Evolutionary conservation across 441 rosid genomes (phyloP).

Genomic region (Eruca vesicaria): DNA sequence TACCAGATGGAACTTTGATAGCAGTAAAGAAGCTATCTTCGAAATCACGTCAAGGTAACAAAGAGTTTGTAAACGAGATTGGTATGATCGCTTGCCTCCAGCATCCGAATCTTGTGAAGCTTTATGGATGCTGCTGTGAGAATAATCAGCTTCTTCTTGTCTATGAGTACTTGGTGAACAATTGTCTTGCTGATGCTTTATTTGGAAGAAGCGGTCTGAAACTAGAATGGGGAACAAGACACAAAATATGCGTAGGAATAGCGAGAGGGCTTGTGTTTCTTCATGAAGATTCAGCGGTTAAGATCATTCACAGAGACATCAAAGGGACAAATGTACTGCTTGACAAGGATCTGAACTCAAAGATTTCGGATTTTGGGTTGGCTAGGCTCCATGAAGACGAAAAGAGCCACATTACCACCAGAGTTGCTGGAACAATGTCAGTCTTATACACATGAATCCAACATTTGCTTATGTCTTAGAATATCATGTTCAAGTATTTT

Average conservation of each 20-base stretch:
- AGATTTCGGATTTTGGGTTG: constrained; percentile 54
- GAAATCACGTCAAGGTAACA: constrained; percentile 32
- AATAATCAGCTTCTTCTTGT: neutral
- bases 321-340: constrained; percentile 49
- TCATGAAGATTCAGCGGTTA: constrained; percentile 50
- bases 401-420: constrained; percentile 51
- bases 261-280: constrained; percentile 53
- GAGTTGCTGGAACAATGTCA: constrained; percentile 48
- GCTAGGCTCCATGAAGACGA: constrained; percentile 53
- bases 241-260: constrained; percentile 41
- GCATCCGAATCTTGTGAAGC: constrained; percentile 52
- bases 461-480: neutral
- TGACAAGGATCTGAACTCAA: constrained; percentile 39
- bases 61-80: constrained; percentile 32
- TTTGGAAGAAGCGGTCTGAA: constrained; percentile 19
- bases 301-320: constrained; percentile 55
- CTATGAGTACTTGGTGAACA: constrained; percentile 33
- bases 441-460: constrained; percentile 4
- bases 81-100: constrained; percentile 37
- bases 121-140: constrained; percentile 33
- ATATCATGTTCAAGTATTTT: neutral
- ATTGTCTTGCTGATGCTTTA: constrained; percentile 34
- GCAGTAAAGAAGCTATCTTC: constrained; percentile 31
- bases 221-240: constrained; percentile 42
- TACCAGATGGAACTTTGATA: constrained; percentile 39